Evolutionary conservation across 106 monocot genomes (phyloP).

Genomic region (Gastrodia elata): DNA sequence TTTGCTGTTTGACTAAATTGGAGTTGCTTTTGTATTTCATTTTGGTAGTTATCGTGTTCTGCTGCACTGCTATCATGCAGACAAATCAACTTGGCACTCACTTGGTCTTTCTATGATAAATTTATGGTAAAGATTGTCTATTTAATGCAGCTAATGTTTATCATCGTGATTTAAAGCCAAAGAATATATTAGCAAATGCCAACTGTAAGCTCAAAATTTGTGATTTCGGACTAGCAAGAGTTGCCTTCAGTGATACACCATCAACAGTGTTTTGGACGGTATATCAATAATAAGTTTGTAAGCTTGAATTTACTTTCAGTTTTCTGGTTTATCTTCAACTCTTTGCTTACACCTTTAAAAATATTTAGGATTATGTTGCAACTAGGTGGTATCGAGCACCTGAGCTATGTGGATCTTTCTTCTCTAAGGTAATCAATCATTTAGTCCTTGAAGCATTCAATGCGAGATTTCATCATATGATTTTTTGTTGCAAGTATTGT

Average conservation of each 20-base stretch:
- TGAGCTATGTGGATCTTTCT: slow-evolving; percentile 87
- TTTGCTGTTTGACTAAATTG: not conserved
- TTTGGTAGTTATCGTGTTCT: not conserved
- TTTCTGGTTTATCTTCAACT: not conserved
- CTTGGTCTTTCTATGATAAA: not conserved
- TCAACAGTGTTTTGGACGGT: slow-evolving; percentile 67
- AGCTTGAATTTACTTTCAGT: not conserved
- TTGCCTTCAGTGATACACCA: slow-evolving; percentile 80
- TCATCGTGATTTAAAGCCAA: slow-evolving; percentile 85
- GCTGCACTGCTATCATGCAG: not conserved
- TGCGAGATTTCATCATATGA: slow-evolving; percentile 1
- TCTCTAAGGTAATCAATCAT: slow-evolving; percentile 50
- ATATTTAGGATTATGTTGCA: slow-evolving; percentile 84
- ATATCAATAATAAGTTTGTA: slow-evolving; percentile 6
- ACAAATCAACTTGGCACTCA: not conserved
- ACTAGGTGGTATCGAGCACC: slow-evolving; percentile 96
- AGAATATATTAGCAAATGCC: slow-evolving; percentile 86
- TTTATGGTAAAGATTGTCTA: not conserved
- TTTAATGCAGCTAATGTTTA: slow-evolving; percentile 74
- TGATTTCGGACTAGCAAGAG: slow-evolving; percentile 90
- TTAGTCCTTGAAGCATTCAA: not conserved
- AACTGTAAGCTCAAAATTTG: slow-evolving; percentile 94
- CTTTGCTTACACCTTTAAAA: not conserved
- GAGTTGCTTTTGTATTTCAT: not conserved
- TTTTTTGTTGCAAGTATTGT: not conserved